Evolutionary conservation across 2,329 filamentous ascomycete species (phyloP), one percentile per base, ranked within the genome.

Genomic region (Phoma herbarum): DNA sequence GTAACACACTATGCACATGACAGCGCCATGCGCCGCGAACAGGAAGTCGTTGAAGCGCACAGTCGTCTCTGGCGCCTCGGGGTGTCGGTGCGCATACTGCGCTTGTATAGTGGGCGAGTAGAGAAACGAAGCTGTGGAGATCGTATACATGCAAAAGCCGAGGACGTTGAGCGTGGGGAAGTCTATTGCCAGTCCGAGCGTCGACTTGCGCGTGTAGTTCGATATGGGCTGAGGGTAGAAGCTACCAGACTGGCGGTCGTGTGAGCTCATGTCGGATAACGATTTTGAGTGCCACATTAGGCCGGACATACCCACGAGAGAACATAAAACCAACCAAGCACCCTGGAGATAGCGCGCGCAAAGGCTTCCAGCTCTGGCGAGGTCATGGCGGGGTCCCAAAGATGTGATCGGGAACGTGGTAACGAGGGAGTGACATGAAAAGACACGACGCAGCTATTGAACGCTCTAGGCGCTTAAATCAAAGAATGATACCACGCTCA

Each of bases 171-270:
- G 83, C 18, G 90, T 83, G 18, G 92, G 92, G 71, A 96, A 97
- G 76, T 97, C 93, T 64, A 96, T 89, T 0, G 92, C 91, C 4
- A 94, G 88, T 39, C 95, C 95, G 20, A 86, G 84, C 4, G 93
- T 97, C 9, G 91, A 90, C 57, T 86, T 86, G 52, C 92, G 89
- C 28, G 82, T 82, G 75, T 84, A 89, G 82, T 97, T 98, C 62
- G 92, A 85, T 60, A 96, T 79, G 7, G 90, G 87, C 75, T 98
- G 95, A 1, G 94, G 93, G 76, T 98, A 98, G 80, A 97, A 98
- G 16, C 57, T 60, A 29, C 46, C 57, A 48, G 57, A 60, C 57
- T 56, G 56, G 10, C 41, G 23, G 46, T 28, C 5, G 28, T 39
- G 47, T 60, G 10, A 60, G 52, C 29, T 12, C 18, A 20, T 43